Evolutionary conservation across 441 rosid genomes (phyloP).

Genomic region (Populus hybrid): DNA sequence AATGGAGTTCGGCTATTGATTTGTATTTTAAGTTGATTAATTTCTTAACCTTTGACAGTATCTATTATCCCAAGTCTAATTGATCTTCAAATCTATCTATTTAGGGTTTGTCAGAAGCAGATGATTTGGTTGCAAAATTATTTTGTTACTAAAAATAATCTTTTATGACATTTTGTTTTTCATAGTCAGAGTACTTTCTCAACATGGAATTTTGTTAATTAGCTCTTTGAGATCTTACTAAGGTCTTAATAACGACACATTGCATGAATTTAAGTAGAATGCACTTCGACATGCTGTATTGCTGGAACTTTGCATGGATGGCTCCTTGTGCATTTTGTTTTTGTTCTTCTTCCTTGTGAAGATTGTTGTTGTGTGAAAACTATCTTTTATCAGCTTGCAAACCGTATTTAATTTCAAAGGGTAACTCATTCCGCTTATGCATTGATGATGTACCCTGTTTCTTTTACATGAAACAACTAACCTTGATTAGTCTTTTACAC

Average conservation of each 20-base stretch:
- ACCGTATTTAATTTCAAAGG: neutral
- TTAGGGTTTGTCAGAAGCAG: neutral
- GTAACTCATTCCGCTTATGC: neutral
- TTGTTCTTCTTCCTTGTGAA: neutral
- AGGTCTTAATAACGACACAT: neutral
- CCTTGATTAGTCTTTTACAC: constrained; percentile 3
- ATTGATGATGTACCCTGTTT: neutral
- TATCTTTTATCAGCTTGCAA: neutral
- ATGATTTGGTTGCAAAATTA: neutral
- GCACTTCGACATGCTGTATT: neutral
- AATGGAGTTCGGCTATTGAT: neutral
- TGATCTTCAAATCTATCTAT: neutral
- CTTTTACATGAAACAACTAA: neutral
- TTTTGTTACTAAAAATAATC: neutral
- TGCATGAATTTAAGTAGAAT: neutral
- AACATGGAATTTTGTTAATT: neutral
- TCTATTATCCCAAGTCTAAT: neutral
- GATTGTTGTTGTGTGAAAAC: neutral
- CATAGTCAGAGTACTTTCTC: neutral
- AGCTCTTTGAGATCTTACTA: neutral
- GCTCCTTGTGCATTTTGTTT: neutral
- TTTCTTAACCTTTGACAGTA: neutral
- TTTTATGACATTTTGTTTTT: neutral
- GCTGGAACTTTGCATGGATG: neutral
- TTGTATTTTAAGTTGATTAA: neutral